Conservation (phyloP, 768 basidiomycete species). For the Boletus sp. region DNA sequence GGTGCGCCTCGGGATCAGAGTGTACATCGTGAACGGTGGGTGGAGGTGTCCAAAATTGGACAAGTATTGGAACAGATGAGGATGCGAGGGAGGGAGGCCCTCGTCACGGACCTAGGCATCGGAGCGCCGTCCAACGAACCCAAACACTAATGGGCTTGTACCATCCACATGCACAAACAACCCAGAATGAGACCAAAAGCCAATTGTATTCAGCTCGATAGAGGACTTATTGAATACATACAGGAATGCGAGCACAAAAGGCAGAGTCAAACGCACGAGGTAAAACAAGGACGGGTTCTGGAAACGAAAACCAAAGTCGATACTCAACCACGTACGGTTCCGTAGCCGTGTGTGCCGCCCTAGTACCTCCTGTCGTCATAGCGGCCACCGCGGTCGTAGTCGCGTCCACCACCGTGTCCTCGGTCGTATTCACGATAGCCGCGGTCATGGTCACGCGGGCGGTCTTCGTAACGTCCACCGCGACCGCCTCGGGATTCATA, state of each 20-base stretch:
- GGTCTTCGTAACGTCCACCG: constrained; percentile 42
- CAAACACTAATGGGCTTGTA: neutral
- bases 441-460: constrained; percentile 31
- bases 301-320: neutral
- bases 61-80: constrained; percentile 70
- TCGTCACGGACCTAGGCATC: constrained; percentile 63
- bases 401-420: constrained; percentile 31
- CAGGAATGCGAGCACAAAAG: constrained; percentile 8
- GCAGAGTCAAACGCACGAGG: neutral
- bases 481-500: constrained; percentile 51
- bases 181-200: neutral
- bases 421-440: constrained; percentile 42
- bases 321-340: constrained; percentile 1
- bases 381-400: constrained; percentile 39
- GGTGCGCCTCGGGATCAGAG: neutral
- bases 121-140: constrained; percentile 36
- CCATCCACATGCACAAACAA: neutral
- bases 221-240: constrained; percentile 24
- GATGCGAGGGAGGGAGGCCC: constrained; percentile 49
- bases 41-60: constrained; percentile 64
- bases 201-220: constrained; percentile 19
- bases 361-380: constrained; percentile 46
- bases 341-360: constrained; percentile 3
- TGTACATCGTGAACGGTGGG: constrained; percentile 37
- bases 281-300: neutral